These are phyloP conservation scores for Chaetomium tenue DNA, from an alignment of 495 filamentous ascomycete species.

Conservation along the genomic window DNA sequence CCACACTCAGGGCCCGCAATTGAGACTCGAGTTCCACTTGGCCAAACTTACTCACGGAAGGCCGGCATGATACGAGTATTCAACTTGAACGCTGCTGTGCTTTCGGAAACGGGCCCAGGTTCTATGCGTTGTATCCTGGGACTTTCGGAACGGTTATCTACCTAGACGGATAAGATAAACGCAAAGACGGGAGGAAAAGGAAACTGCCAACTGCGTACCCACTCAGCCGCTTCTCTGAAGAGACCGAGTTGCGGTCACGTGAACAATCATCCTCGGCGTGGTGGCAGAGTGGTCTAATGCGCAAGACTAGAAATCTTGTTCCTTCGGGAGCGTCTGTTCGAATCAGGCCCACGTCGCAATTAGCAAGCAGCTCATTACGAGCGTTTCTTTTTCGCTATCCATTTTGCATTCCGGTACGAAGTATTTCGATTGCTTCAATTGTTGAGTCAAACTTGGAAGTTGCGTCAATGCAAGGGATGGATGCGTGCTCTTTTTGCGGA, in stretches of 20 bases:
- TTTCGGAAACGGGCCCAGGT: background rate
- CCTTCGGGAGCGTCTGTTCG: conserved; percentile 27
- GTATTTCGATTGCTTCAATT: background rate
- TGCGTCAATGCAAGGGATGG: background rate
- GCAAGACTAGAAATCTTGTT: conserved; percentile 31
- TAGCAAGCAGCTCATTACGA: background rate
- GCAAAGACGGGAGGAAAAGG: background rate
- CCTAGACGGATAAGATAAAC: no score
- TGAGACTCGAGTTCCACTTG: background rate
- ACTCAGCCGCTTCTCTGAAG: background rate
- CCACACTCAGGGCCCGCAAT: background rate
- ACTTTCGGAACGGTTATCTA: background rate
- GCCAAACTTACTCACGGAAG: background rate
- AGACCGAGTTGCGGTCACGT: background rate
- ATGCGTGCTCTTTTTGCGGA: background rate
- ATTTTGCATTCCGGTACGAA: background rate
- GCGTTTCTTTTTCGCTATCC: conserved; percentile 8
- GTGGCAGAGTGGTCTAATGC: conserved; percentile 27
- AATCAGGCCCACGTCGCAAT: conserved; percentile 30
- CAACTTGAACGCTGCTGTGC: background rate
- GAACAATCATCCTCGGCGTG: conserved; percentile 14
- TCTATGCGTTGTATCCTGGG: background rate
- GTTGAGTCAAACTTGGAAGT: background rate
- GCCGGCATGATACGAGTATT: background rate
- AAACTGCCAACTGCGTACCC: background rate